phyloP scores from a whole-genome alignment of 495 filamentous ascomycete genomes.

The Glonium stellatum region DNA sequence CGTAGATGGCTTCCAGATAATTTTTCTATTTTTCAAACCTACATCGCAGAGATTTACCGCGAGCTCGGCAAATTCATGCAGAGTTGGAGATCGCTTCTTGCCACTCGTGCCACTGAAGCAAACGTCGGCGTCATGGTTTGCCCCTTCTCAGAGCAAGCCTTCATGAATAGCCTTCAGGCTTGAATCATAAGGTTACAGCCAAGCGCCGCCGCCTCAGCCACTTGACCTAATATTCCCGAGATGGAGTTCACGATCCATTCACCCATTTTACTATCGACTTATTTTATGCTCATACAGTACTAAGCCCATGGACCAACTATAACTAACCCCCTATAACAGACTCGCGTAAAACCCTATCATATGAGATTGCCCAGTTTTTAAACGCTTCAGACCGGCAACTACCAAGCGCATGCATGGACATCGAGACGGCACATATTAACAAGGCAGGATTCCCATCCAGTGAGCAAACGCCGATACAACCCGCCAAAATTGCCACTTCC shows the following conservation, averaged over 20 bases:
- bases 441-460: not conserved
- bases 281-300: no score
- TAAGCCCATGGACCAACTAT: no score
- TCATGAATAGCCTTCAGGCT: not conserved
- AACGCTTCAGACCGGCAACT: no score
- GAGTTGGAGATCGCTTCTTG: conserved; percentile 3
- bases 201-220: not conserved
- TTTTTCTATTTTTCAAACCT: not conserved
- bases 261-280: no score
- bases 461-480: not conserved
- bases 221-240: not conserved
- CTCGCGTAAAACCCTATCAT: no score
- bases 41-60: not conserved
- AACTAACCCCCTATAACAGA: no score
- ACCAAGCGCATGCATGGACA: not conserved
- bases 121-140: conserved; percentile 1
- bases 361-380: no score
- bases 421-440: not conserved
- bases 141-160: not conserved
- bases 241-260: not conserved
- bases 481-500: not conserved
- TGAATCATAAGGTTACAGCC: conserved; percentile 1
- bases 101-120: not conserved
- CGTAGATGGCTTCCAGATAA: not conserved
- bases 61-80: not conserved